Evolutionary conservation across 805 yeast genomes (phyloP).

Genomic region (Ogataea ramenticola): DNA sequence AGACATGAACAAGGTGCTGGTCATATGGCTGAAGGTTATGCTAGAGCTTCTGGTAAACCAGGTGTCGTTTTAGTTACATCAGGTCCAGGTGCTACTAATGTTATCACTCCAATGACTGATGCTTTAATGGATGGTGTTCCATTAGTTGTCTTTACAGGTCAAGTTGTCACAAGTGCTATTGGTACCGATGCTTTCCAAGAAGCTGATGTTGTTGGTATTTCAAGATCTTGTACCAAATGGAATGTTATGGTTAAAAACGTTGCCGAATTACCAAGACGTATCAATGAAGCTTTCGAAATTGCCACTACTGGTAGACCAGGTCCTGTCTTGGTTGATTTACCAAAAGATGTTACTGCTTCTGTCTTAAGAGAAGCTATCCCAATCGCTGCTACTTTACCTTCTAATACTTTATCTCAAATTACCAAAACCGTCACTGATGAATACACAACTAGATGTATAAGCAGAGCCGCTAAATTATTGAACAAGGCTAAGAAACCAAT

Average conservation of each 20-base stretch:
- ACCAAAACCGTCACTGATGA: constrained; percentile 66
- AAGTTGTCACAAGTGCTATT: constrained; percentile 90
- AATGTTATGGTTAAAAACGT: constrained; percentile 96
- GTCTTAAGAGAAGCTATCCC: constrained; percentile 85
- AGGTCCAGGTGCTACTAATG: constrained; percentile 99
- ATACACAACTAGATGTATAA: constrained; percentile 66
- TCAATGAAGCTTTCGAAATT: constrained; percentile 96
- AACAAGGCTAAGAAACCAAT: constrained; percentile 84
- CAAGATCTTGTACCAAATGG: constrained; percentile 98
- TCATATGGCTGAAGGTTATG: constrained; percentile 99
- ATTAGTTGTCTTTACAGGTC: constrained; percentile 93
- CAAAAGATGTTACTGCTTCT: constrained; percentile 96
- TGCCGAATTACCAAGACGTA: constrained; percentile 89
- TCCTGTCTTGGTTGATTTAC: constrained; percentile 94
- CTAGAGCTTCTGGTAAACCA: constrained; percentile 90
- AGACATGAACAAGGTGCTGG: constrained; percentile 99
- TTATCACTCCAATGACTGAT: constrained; percentile 97
- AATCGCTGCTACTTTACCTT: constrained; percentile 66
- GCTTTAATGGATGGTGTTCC: constrained; percentile 98
- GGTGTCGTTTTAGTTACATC: constrained; percentile 98
- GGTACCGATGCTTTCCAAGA: constrained; percentile 99
- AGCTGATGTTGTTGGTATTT: constrained; percentile 95
- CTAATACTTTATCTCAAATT: constrained; percentile 59
- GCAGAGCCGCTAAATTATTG: constrained; percentile 69
- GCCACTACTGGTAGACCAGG: constrained; percentile 97